Base-by-base conservation (phyloP, 805 yeast species). In the Kurtzmaniella cleridarum region DNA sequence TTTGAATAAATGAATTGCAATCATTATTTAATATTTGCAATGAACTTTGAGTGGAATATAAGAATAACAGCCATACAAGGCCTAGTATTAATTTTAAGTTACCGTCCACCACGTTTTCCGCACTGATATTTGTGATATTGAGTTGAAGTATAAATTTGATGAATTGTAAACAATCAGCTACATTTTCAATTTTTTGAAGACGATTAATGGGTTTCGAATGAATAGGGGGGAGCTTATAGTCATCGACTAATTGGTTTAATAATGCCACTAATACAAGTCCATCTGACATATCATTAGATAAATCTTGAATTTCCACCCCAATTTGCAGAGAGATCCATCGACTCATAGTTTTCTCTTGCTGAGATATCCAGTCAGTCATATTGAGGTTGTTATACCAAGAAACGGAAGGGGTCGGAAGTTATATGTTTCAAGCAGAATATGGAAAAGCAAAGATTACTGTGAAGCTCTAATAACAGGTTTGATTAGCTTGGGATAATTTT, bases 51-150 rank as follows among this genome's bases (percentile, higher is more conserved):
- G 75, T 62, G 40, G 64, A 62, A 43, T 64, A 66, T 33, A 72
- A 53, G 37, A 73, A 68, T 26, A 75, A 48, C 12, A 69, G 56
- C 81, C 81, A 76, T 2, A 74, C 52, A 29, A 75, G 55, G 5
- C 78, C 78, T 41, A 75, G 48, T 11, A 66, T 66, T 30, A 72
- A 51, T 47, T 75, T 76, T 30, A 59, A 45, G 49, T 75, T 66
- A 1, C 77, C 77, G 18, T 69, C 77, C 17, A 62, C 62, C 3
- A 76, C 64, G 52, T 72, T 73, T 32, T 75, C 79, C 8, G 77
- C 67, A 16, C 73, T 71, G 33, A 76, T 66, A 42, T 63, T 66
- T 44, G 64, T 57, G 14, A 69, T 57, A 39, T 66, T 72, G 26
- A 75, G 49, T 18, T 68, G 59, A 34, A 64, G 53, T 33, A 64